Conservation (phyloP, 148 eudicot genomes). For the Hydrangea macrophylla region DNA sequence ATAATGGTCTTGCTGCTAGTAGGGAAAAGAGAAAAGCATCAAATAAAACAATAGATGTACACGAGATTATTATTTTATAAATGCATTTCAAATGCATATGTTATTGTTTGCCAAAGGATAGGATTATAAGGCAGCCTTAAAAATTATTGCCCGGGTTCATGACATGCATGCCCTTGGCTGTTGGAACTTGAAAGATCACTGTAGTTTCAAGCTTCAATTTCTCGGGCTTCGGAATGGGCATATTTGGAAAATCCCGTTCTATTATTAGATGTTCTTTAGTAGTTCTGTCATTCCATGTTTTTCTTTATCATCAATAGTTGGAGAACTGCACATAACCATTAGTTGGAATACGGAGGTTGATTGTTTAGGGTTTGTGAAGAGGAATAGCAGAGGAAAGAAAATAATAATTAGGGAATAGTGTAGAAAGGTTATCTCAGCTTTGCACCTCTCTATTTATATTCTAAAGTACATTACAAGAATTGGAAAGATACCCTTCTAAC, state of each 20-base stretch:
- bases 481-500: no score
- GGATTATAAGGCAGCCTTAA: background rate
- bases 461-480: no score
- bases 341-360: no score
- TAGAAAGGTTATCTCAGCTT: no score
- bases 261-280: background rate
- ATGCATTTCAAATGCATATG: conserved; percentile 1
- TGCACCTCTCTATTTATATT: no score
- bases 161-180: background rate
- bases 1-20: background rate
- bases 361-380: no score
- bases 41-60: background rate
- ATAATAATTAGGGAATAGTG: no score
- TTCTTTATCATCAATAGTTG: background rate
- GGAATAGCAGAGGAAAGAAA: no score
- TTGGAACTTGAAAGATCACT: background rate
- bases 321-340: background rate
- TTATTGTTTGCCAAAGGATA: background rate
- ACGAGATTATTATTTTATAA: conserved; percentile 3
- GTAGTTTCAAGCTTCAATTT: conserved; percentile 1
- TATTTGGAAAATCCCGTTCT: background rate
- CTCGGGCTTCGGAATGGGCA: background rate
- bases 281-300: background rate
- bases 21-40: background rate
- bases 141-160: conserved; percentile 1